These are phyloP conservation scores for Bruguiera parviflora DNA, from an alignment of 345 rosid species.

Conservation along the genomic window DNA sequence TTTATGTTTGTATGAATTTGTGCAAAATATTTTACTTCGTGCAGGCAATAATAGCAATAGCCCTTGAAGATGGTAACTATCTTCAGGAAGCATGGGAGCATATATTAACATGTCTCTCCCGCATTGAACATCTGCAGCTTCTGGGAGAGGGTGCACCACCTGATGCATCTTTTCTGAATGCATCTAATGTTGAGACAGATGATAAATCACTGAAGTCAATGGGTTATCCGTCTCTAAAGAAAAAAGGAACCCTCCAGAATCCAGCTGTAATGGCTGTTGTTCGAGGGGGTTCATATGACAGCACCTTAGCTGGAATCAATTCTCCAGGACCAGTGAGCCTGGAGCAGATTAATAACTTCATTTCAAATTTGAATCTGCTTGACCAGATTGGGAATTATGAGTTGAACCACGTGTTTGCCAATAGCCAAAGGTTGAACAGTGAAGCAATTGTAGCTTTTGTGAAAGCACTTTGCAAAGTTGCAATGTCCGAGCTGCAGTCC, in stretches of 20 bases:
- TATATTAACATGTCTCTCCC: constrained; percentile 88
- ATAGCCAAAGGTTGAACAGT: constrained; percentile 88
- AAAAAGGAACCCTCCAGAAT: constrained; percentile 81
- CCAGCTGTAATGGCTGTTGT: constrained; percentile 97
- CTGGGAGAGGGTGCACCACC: constrained; percentile 95
- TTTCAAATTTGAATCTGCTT: constrained; percentile 88
- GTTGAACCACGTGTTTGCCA: constrained; percentile 93
- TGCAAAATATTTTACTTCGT: not conserved
- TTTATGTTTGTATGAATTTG: constrained; percentile 1
- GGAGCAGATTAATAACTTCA: constrained; percentile 71
- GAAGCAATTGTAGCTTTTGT: constrained; percentile 95
- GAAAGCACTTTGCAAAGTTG: constrained; percentile 90
- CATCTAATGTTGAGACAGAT: constrained; percentile 62
- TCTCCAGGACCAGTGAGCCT: constrained; percentile 61
- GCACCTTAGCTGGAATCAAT: constrained; percentile 61
- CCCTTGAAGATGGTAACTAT: constrained; percentile 92
- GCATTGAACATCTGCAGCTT: constrained; percentile 91
- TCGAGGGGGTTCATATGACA: constrained; percentile 95
- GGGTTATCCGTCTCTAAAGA: constrained; percentile 68
- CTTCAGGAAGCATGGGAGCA: constrained; percentile 98
- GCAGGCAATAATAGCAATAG: constrained; percentile 90
- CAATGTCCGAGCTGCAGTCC: constrained; percentile 91
- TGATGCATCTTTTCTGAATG: constrained; percentile 76
- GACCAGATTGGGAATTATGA: constrained; percentile 93
- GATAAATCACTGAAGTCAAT: constrained; percentile 54